Conservation (phyloP, 2,329 filamentous ascomycete species). For the Thelonectria olida region DNA sequence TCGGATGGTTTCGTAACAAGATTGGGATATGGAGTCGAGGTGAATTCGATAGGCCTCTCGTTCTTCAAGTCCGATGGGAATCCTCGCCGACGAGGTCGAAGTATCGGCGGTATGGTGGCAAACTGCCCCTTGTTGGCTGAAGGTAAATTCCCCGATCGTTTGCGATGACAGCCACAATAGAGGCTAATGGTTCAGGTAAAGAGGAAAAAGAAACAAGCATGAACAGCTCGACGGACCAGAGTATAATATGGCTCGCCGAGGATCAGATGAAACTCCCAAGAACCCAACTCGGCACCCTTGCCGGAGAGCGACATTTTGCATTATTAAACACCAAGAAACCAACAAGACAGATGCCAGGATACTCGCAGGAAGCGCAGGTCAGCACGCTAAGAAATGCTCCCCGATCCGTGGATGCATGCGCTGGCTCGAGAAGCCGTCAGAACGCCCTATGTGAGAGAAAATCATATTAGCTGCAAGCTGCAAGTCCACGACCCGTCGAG, state of each 20-base stretch:
- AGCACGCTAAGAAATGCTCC: neutral
- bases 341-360: neutral
- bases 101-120: neutral
- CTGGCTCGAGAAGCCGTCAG: neutral
- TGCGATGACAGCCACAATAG: neutral
- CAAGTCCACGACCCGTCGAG: neutral
- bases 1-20: neutral
- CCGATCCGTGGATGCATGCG: neutral
- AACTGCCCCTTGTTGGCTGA: too few relatives aligned
- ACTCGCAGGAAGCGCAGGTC: neutral
- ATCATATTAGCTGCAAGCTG: neutral
- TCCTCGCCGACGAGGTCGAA: neutral
- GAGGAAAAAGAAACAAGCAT: neutral
- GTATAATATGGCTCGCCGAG: neutral
- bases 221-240: neutral
- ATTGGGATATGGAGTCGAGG: neutral
- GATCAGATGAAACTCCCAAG: neutral
- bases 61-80: neutral
- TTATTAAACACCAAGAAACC: constrained; percentile 1
- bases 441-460: neutral
- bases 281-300: neutral
- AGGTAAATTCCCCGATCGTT: neutral
- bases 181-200: neutral
- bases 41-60: neutral
- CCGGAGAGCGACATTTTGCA: neutral